Evolutionary conservation across 495 filamentous ascomycete genomes (phyloP).

Genomic region (Alectoria sarmentosa): DNA sequence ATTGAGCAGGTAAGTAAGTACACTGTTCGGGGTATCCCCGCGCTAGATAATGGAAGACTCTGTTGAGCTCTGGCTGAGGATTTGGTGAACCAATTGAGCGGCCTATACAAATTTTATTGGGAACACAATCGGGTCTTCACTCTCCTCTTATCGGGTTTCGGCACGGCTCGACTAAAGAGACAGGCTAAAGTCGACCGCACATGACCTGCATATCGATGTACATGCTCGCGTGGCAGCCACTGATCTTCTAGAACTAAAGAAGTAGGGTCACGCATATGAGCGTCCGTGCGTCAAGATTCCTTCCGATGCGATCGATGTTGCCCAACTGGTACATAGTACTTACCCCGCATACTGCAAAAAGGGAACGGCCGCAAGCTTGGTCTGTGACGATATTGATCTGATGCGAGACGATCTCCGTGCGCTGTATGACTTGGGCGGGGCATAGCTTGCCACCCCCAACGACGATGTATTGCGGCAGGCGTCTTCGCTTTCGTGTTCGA

Average conservation of each 20-base stretch:
- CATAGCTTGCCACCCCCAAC: not conserved
- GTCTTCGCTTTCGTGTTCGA: not conserved
- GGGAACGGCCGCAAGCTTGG: not conserved
- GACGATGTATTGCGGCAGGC: not conserved
- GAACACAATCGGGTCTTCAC: not conserved
- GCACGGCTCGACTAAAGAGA: slow-evolving; percentile 3
- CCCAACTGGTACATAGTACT: not conserved
- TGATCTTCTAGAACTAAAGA: not conserved
- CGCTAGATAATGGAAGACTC: not conserved
- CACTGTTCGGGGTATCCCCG: not conserved
- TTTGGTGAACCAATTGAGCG: not conserved
- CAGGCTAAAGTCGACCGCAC: not conserved
- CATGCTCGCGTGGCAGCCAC: slow-evolving; percentile 17
- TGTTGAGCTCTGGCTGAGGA: not conserved
- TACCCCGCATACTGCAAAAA: not conserved
- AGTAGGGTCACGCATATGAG: slow-evolving; percentile 2
- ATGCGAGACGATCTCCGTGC: not conserved
- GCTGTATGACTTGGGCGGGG: not conserved
- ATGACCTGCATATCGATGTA: slow-evolving; percentile 18
- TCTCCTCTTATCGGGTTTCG: not conserved
- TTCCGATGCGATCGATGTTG: slow-evolving; percentile 1
- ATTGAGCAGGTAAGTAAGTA: no score
- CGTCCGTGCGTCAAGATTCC: slow-evolving; percentile 15
- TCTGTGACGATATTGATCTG: not conserved
- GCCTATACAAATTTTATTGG: not conserved